Conservation (phyloP, 352 stramenopile genomes). For the Globisporangium takayamanum region DNA sequence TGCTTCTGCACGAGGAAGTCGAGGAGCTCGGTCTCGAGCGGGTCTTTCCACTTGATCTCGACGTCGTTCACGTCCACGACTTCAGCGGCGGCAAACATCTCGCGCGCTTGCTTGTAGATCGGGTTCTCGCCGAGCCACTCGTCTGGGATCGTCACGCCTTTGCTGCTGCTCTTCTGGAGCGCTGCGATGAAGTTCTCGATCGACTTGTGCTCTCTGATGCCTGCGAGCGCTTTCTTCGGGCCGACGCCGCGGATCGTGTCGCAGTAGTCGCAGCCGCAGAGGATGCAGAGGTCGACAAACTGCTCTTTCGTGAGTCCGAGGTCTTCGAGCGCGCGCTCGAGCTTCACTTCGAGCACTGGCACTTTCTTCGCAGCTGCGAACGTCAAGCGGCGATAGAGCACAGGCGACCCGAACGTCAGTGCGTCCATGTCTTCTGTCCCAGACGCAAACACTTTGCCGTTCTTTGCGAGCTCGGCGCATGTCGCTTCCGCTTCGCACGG, state of each 20-base stretch:
- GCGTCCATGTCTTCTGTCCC: conserved; percentile 99
- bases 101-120: conserved; percentile 89
- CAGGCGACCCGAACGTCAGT: conserved; percentile 96
- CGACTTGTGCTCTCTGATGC: conserved; percentile 94
- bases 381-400: conserved; percentile 91
- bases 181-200: conserved; percentile 94
- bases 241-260: conserved; percentile 96
- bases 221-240: conserved; percentile 96
- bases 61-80: conserved; percentile 53
- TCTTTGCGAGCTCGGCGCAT: conserved; percentile 91
- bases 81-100: conserved; percentile 89
- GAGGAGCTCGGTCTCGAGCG: conserved; percentile 84
- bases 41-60: conserved; percentile 94
- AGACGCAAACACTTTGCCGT: conserved; percentile 91
- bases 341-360: conserved; percentile 88
- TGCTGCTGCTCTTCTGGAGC: conserved; percentile 84
- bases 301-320: conserved; percentile 90
- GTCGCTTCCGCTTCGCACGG: conserved; percentile 98
- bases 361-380: conserved; percentile 86
- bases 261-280: conserved; percentile 99
- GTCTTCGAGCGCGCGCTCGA: conserved; percentile 88
- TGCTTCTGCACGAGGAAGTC: conserved; percentile 96
- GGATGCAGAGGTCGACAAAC: conserved; percentile 99
- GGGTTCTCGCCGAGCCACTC: conserved; percentile 84
- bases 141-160: conserved; percentile 76